Conservation (phyloP, 2,329 filamentous ascomycete genomes). For the Alternaria tenuissima region DNA sequence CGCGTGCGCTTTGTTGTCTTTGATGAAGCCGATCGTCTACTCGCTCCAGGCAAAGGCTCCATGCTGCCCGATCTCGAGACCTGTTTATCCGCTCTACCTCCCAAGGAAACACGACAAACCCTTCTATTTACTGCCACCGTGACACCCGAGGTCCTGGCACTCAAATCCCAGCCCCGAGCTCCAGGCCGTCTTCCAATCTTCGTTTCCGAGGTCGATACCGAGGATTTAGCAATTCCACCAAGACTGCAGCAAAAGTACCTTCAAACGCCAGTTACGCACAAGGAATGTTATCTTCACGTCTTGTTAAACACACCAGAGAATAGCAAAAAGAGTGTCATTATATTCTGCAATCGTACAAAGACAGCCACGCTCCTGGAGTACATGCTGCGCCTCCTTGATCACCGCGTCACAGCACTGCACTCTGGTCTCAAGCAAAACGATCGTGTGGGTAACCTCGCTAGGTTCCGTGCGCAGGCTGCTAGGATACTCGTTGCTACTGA, state of each 20-base stretch:
- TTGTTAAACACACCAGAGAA: conserved; percentile 80
- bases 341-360: conserved; percentile 92
- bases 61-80: conserved; percentile 96
- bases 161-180: conserved; percentile 80
- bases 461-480: conserved; percentile 89
- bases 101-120: conserved; percentile 82
- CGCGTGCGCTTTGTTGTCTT: conserved; percentile 87
- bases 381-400: conserved; percentile 81
- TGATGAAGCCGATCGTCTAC: conserved; percentile 91
- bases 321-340: conserved; percentile 77
- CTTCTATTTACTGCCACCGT: conserved; percentile 96
- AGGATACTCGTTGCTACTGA: conserved; percentile 94
- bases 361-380: conserved; percentile 92
- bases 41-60: conserved; percentile 77
- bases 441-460: conserved; percentile 83
- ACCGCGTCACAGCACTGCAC: conserved; percentile 91
- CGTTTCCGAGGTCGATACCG: conserved; percentile 85
- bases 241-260: conserved; percentile 86
- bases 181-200: conserved; percentile 79
- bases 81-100: conserved; percentile 82
- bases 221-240: conserved; percentile 75
- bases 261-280: conserved; percentile 87
- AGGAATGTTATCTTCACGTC: conserved; percentile 92
- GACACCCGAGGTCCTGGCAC: conserved; percentile 85
- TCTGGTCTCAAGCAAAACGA: conserved; percentile 85